phyloP scores from a whole-genome alignment of 2,329 filamentous ascomycete genomes.

The Dactylellina leptospora region DNA sequence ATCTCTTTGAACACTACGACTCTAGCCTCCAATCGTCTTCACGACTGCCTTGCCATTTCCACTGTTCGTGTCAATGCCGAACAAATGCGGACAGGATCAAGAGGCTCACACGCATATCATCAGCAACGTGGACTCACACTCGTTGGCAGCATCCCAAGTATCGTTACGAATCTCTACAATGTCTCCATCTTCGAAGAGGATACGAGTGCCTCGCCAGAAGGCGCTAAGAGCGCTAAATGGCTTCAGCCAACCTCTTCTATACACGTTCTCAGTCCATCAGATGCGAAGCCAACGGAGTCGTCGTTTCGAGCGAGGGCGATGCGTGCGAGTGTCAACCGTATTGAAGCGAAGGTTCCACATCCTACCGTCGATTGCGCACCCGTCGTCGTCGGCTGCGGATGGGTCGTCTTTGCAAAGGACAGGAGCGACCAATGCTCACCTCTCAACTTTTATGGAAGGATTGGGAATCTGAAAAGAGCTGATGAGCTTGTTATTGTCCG shows the following conservation, averaged over 20 bases:
- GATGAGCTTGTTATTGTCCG: conserved; percentile 45
- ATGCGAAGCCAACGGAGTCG: conserved; percentile 15
- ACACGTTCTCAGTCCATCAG: conserved; percentile 34
- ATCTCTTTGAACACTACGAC: conserved; percentile 28
- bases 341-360: conserved; percentile 22
- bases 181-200: conserved; percentile 44
- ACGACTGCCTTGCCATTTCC: conserved; percentile 44
- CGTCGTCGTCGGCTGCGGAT: conserved; percentile 41
- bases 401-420: conserved; percentile 49
- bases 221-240: conserved; percentile 44
- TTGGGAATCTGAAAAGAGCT: conserved; percentile 35
- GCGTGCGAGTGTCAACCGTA: background rate
- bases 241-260: conserved; percentile 45
- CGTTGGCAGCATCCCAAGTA: conserved; percentile 41
- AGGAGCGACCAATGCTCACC: conserved; percentile 36
- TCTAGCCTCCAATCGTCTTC: conserved; percentile 31
- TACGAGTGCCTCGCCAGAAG: conserved; percentile 1
- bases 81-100: conserved; percentile 37
- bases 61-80: conserved; percentile 47
- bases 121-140: conserved; percentile 39
- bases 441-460: conserved; percentile 44
- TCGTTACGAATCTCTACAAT: conserved; percentile 45
- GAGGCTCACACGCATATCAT: conserved; percentile 45
- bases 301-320: conserved; percentile 12
- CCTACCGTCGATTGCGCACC: conserved; percentile 44